Base-by-base conservation (phyloP, 164 flowering plant species). In the Saururus chinensis region DNA sequence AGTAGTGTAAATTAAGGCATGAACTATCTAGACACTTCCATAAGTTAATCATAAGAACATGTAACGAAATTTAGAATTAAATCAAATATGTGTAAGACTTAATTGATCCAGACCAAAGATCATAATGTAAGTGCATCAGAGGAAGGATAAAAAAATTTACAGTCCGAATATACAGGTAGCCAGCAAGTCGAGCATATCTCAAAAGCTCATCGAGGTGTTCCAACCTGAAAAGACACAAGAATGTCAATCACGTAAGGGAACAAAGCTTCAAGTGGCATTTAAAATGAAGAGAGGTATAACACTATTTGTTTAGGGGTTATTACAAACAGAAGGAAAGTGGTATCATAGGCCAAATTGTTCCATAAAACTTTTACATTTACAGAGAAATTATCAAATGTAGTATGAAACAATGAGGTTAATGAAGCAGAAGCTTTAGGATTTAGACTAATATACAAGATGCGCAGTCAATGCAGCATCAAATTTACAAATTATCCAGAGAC, bases 181-280 rank as follows among this genome's bases (percentile, higher is more conserved):
- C 95, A 64, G 93, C 76, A 53, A 91, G 77, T 66, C 83, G 86
- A 67, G 95, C 89, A 60, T 91, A 91, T 60, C 89, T 83, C 69
- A 91, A 65, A 60, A 90, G 62, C 74, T 86, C 95, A 75, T 91
- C 96, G 63, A 91, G 64, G 74, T 88, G 84, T 75, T 88, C 97
- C 79, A 95, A 78, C 80, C 99, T 91, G 81, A 41, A 60, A 16
- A 40, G 53, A 57, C 20, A 59, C 19, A 70, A 66, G 57, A 60
- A 59, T 26, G n/a, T 13, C 30, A 55, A 30, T 30, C 37, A 45
- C 17, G 49, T 17, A 12, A 45, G 11, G 45, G 49, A 45, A 45
- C 49, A 45, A 45, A 45, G 17, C 0, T 17, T 12, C 49, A 45
- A 45, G 11, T 45, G 49, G 17, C 49, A 8, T 45, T 12, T 45